Percentiles rank a stretch among this genome's conserved stretches.
Evolutionary conservation across 441 rosid species (phyloP).

Genomic region (Jatropha podagrica): DNA sequence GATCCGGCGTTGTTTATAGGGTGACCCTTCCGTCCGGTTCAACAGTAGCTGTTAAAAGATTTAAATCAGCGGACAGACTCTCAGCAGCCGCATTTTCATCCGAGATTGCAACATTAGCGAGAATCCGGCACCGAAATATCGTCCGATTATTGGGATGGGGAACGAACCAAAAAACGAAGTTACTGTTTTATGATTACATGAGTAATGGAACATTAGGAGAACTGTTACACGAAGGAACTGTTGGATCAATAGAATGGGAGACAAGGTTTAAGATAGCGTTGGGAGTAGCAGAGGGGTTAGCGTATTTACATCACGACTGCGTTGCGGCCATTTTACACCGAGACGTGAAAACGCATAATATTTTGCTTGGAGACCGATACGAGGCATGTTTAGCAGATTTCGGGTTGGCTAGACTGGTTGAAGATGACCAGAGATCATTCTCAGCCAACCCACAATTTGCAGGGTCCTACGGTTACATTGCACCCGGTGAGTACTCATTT

Average conservation of each 20-base stretch:
- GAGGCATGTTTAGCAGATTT: conserved; percentile 88
- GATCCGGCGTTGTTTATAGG: conserved; percentile 79
- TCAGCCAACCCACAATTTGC: conserved; percentile 62
- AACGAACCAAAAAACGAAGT: conserved; percentile 60
- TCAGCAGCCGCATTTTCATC: conserved; percentile 72
- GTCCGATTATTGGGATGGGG: conserved; percentile 85
- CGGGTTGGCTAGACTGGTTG: conserved; percentile 74
- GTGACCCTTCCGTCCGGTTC: conserved; percentile 49
- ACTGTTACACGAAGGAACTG: conserved; percentile 49
- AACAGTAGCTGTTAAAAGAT: conserved; percentile 66
- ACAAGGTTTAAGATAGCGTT: conserved; percentile 66
- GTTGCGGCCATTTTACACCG: conserved; percentile 83
- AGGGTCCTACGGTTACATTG: conserved; percentile 93
- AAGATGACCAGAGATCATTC: conserved; percentile 46
- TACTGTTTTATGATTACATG: conserved; percentile 73
- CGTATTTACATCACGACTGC: conserved; percentile 88
- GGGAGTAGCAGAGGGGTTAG: conserved; percentile 78
- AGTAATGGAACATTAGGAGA: conserved; percentile 62
- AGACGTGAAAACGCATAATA: conserved; percentile 78
- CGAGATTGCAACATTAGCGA: conserved; percentile 69
- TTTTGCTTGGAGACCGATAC: conserved; percentile 61
- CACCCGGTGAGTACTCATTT: conserved; percentile 58
- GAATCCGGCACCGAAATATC: conserved; percentile 84
- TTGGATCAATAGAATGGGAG: conserved; percentile 57
- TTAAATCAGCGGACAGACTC: conserved; percentile 47